phyloP scores from a whole-genome alignment of 495 filamentous ascomycete species.

The Aspergillus olivimuriae region DNA sequence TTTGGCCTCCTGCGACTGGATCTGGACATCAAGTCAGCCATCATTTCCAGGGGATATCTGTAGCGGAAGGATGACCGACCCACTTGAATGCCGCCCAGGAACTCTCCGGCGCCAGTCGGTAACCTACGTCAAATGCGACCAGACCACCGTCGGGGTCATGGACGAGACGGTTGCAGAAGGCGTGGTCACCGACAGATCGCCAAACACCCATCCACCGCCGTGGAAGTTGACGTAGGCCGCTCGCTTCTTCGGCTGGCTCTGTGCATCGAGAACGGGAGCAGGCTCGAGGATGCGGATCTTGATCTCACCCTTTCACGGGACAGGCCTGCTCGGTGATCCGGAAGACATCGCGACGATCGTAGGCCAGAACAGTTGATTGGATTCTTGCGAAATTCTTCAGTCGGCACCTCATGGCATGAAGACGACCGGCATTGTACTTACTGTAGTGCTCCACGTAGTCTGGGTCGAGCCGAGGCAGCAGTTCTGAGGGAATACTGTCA shows the following conservation, averaged over 20 bases:
- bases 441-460: slow-evolving; percentile 32
- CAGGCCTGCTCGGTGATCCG: slow-evolving; percentile 36
- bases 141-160: slow-evolving; percentile 28
- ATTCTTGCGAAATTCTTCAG: slow-evolving; percentile 37
- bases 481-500: slow-evolving; percentile 30
- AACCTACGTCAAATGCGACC: slow-evolving; percentile 36
- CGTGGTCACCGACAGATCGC: slow-evolving; percentile 26
- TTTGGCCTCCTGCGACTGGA: slow-evolving; percentile 24
- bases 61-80: slow-evolving; percentile 16
- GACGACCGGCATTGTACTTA: slow-evolving; percentile 33
- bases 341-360: slow-evolving; percentile 32
- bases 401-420: slow-evolving; percentile 38
- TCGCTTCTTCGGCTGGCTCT: slow-evolving; percentile 26
- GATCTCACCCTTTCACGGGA: slow-evolving; percentile 30
- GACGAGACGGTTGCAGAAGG: slow-evolving; percentile 32
- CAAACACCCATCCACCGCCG: slow-evolving; percentile 38
- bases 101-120: slow-evolving; percentile 33
- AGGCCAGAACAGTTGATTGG: slow-evolving; percentile 30
- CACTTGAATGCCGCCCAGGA: slow-evolving; percentile 39
- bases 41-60: not conserved
- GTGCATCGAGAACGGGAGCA: slow-evolving; percentile 16
- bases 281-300: slow-evolving; percentile 35
- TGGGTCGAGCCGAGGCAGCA: slow-evolving; percentile 28
- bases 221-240: slow-evolving; percentile 36
- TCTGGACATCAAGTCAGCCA: slow-evolving; percentile 14